phyloP scores from a whole-genome alignment of 1,139 yeast genomes.

The Taphrina flavorubra region DNA sequence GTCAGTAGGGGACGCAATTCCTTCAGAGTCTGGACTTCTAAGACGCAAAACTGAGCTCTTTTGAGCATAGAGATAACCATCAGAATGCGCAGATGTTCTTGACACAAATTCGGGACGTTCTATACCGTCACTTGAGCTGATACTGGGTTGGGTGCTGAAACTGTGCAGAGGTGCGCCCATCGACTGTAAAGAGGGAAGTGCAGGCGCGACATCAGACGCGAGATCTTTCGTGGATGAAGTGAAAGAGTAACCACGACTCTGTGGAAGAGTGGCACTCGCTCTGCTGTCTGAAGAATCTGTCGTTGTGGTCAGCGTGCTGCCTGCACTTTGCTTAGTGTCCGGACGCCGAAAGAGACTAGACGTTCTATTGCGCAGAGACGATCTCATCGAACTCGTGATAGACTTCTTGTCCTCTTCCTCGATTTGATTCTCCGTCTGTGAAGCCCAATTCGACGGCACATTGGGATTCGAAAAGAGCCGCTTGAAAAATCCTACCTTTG shows the following conservation, averaged over 20 bases:
- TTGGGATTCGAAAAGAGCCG: constrained; percentile 6
- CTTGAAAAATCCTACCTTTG: constrained; percentile 7
- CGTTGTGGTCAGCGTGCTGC: constrained; percentile 4
- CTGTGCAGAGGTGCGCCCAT: neutral
- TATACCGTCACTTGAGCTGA: neutral
- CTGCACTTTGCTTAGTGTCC: neutral
- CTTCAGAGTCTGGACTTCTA: neutral
- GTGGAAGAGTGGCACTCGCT: neutral
- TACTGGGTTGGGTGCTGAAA: neutral
- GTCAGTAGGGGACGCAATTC: neutral
- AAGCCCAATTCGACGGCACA: constrained; percentile 19
- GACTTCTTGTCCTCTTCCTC: constrained; percentile 5
- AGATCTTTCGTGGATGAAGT: constrained; percentile 1
- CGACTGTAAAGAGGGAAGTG: constrained; percentile 2
- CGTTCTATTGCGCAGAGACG: constrained; percentile 4
- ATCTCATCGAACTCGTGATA: constrained; percentile 4
- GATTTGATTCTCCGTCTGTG: constrained; percentile 11
- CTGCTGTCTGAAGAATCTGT: constrained; percentile 5
- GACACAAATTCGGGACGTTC: neutral
- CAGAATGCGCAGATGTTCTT: neutral
- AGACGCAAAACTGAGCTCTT: neutral
- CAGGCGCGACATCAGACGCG: neutral
- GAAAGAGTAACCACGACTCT: constrained; percentile 6
- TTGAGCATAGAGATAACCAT: constrained; percentile 6
- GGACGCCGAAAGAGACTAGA: constrained; percentile 15